A percentile compares a stretch with the other conserved stretches of the same genome.
phyloP scores from a whole-genome alignment of 2,329 filamentous ascomycete species.

The Arthroderma sp. region DNA sequence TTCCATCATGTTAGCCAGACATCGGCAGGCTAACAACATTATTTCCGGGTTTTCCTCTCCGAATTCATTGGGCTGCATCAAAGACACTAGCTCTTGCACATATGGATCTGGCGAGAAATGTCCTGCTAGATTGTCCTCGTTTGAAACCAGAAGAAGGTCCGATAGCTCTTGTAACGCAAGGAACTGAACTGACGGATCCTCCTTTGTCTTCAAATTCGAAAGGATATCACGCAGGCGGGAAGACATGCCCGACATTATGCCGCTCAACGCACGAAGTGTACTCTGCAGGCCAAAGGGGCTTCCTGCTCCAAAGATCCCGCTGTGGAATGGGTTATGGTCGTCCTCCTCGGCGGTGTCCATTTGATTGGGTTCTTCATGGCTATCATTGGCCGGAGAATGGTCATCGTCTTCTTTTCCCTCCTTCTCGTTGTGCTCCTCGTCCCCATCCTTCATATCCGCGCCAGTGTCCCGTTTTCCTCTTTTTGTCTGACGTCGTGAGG shows the following conservation, averaged over 20 bases:
- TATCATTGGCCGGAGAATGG: constrained; percentile 49
- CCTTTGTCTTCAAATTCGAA: constrained; percentile 64
- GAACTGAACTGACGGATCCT: constrained; percentile 75
- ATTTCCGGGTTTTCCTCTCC: constrained; percentile 89
- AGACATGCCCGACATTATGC: constrained; percentile 81
- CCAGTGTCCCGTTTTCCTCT: constrained; percentile 49
- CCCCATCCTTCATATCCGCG: constrained; percentile 58
- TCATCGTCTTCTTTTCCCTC: constrained; percentile 41
- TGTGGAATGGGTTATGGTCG: constrained; percentile 50
- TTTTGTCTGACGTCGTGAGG: constrained; percentile 42
- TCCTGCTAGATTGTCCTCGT: constrained; percentile 89
- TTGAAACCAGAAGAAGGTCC: constrained; percentile 84
- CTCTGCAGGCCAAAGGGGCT: constrained; percentile 58
- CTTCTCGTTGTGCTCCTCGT: constrained; percentile 39
- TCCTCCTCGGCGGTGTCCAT: constrained; percentile 54
- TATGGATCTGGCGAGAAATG: constrained; percentile 91
- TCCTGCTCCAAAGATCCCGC: constrained; percentile 52
- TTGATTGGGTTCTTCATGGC: constrained; percentile 51
- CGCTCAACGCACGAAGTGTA: constrained; percentile 74
- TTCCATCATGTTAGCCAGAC: constrained; percentile 95
- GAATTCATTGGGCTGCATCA: constrained; percentile 86
- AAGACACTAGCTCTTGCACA: constrained; percentile 78
- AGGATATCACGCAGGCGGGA: constrained; percentile 67
- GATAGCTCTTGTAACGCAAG: constrained; percentile 89
- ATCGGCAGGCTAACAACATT: constrained; percentile 92